These are phyloP conservation scores for Arthrocladium fulminans DNA, from an alignment of 2,329 filamentous ascomycete genomes.

Conservation along the genomic window DNA sequence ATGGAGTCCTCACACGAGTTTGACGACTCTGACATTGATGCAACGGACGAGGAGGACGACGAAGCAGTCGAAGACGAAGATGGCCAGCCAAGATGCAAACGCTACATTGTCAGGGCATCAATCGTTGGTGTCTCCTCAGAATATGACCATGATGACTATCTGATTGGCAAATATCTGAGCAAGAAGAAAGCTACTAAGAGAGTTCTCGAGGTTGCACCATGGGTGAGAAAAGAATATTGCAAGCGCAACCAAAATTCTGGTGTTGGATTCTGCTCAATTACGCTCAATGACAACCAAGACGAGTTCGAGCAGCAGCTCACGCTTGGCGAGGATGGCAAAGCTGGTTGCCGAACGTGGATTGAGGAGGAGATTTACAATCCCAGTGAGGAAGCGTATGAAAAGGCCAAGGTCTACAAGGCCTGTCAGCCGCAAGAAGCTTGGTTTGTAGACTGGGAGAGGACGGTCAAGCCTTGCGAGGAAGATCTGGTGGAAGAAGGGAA, in stretches of 20 bases:
- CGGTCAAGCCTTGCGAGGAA: background rate
- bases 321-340: slow-evolving; percentile 11
- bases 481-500: background rate
- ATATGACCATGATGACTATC: background rate
- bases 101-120: background rate
- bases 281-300: slow-evolving; percentile 9
- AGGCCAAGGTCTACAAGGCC: slow-evolving; percentile 10
- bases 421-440: slow-evolving; percentile 9
- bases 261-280: background rate
- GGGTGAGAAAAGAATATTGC: background rate
- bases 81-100: slow-evolving; percentile 1
- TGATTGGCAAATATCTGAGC: background rate
- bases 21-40: slow-evolving; percentile 1
- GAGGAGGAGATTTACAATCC: slow-evolving; percentile 14
- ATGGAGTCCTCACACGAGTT: slow-evolving; percentile 7
- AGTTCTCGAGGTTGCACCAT: background rate
- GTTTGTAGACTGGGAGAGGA: slow-evolving; percentile 19
- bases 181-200: background rate
- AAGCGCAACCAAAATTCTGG: background rate
- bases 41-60: background rate
- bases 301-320: slow-evolving; percentile 15
- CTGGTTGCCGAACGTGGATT: slow-evolving; percentile 15
- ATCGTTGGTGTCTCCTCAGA: background rate
- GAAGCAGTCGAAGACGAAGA: slow-evolving; percentile 8
- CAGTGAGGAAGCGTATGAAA: slow-evolving; percentile 11